Base-by-base conservation (phyloP, 768 basidiomycete genomes). In the Fomitopsis pulvina region DNA sequence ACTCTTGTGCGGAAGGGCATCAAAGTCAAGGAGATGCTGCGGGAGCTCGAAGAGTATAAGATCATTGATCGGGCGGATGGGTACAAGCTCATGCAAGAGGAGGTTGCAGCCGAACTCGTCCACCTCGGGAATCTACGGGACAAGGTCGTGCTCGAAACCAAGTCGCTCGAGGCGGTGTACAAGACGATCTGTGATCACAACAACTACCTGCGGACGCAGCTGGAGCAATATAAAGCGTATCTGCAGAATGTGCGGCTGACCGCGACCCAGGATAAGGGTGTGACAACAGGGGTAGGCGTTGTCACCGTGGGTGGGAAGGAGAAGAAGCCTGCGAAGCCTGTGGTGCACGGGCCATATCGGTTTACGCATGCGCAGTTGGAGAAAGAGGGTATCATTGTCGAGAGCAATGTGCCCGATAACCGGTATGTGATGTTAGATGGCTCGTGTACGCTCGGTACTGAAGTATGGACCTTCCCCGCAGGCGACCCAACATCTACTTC, bases 151-250 rank as follows among this genome's bases (percentile, higher is more conserved):
- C 70, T 87, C 47, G 96, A 99, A 73, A 93, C 87, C 41, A 85
- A 89, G 61, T 89, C 86, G 16, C 76, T 99, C 50, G 96, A 98
- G 55, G 87, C 92, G 5, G 96, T 99, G 24, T 99, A 94, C 82
- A 96, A 97, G 80, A 99, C 95, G 18, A 99, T 99, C 58, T 87
- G 93, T 66, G 96, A 98, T 66, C 96, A 99, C 72, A 99, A 99
- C 73, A 91, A 91, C 66, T 99, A 98, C 67, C 75, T 99, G 67
- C 80, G 95, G 41, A 83, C 83, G 26, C 96, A 99, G 69, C 79
- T 99, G 56, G 96, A 99, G 68, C 94, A 97, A 73, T 99, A 99
- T 80, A 99, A 99, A 73, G 93, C 94, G 9, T 99, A 99, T 68
- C 75, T 99, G 14, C 92, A 95, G 73, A 99, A 99, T 64, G 96